Conservation (phyloP, 139 green algal species). For the Edaphochlamys debaryana region DNA sequence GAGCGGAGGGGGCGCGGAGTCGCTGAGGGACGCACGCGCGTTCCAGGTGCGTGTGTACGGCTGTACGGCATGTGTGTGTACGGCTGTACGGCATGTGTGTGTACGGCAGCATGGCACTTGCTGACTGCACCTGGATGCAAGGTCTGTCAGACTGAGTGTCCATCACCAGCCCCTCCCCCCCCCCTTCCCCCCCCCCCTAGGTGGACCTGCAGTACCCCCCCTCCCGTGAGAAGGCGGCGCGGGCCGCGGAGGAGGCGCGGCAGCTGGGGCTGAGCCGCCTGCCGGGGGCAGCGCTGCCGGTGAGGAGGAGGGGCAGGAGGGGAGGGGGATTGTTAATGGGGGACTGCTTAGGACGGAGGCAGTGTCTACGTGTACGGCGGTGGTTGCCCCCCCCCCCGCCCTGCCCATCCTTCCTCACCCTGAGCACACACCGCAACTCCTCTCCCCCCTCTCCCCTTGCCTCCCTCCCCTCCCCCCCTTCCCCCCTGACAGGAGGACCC, state of each 20-base stretch:
- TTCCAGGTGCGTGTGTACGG: slow-evolving; percentile 65
- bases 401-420: too few relatives aligned
- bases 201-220: slow-evolving; percentile 80
- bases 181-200: slow-evolving; percentile 18
- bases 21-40: slow-evolving; percentile 26
- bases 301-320: not conserved
- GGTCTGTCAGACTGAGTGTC: not conserved
- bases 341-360: too few relatives aligned
- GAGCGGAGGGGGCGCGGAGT: slow-evolving; percentile 25
- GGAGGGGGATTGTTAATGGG: not conserved
- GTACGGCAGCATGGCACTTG: too few relatives aligned
- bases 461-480: not conserved
- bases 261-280: slow-evolving; percentile 13
- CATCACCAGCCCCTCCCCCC: not conserved
- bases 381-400: too few relatives aligned
- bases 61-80: too few relatives aligned
- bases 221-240: slow-evolving; percentile 7
- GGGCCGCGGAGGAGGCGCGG: slow-evolving; percentile 9
- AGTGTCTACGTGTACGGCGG: too few relatives aligned
- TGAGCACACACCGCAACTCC: too few relatives aligned
- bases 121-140: too few relatives aligned
- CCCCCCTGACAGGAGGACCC: not conserved
- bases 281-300: not conserved
- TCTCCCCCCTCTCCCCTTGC: too few relatives aligned
- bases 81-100: too few relatives aligned